A percentile compares a stretch with the other conserved stretches of the same genome.
phyloP scores from a whole-genome alignment of 1,284 basidiomycete genomes.

The Agaricales sp. region DNA sequence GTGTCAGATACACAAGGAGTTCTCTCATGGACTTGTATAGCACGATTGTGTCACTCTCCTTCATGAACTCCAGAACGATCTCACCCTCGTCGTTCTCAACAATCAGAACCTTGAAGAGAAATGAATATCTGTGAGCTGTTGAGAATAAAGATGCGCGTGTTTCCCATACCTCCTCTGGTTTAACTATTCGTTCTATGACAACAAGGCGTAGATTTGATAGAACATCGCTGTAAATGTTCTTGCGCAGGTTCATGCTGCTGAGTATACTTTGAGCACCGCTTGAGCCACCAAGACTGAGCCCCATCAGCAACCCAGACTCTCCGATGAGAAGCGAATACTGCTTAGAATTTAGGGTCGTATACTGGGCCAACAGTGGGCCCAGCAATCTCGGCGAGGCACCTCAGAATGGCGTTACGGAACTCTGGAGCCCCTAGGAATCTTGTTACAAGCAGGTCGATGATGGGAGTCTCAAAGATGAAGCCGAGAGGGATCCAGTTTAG shows the following conservation, averaged over 20 bases:
- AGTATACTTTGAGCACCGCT: no score
- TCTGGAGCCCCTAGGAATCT: conserved; percentile 95
- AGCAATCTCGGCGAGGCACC: conserved; percentile 97
- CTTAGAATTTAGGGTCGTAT: conserved; percentile 97
- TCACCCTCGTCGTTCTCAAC: no score
- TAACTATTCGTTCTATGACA: conserved; percentile 99
- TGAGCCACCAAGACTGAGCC: no score
- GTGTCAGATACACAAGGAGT: no score
- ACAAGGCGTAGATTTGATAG: conserved; percentile 92
- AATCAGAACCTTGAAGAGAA: no score
- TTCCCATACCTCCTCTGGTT: no score
- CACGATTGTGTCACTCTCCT: conserved; percentile 97
- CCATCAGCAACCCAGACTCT: conserved; percentile 87
- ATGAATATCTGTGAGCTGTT: no score
- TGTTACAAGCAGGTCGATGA: conserved; percentile 90
- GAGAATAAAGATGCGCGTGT: conserved; percentile 2
- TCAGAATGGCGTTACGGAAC: conserved; percentile 96
- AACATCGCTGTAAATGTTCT: no score
- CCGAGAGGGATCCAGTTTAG: conserved; percentile 99
- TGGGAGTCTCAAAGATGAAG: conserved; percentile 97
- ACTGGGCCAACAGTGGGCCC: conserved; percentile 93
- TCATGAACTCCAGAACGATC: conserved; percentile 99
- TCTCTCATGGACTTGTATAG: no score
- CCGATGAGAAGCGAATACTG: conserved; percentile 95
- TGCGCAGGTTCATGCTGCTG: no score